These are phyloP conservation scores for Malassezia obtusa DNA, from an alignment of 1,284 basidiomycete species.

Conservation along the genomic window DNA sequence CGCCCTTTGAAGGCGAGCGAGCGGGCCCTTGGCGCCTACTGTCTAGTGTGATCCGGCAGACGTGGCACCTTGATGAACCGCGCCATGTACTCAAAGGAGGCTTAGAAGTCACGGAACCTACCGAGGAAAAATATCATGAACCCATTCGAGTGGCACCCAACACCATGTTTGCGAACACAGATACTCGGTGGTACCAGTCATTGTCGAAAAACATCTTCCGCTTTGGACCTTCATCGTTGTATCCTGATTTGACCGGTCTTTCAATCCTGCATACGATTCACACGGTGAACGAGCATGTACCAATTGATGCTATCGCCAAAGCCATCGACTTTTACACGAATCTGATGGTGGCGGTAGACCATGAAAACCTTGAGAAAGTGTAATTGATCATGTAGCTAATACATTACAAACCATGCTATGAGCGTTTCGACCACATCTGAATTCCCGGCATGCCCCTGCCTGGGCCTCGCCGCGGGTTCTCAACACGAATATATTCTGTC, in stretches of 20 bases:
- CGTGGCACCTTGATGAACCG: constrained; percentile 53
- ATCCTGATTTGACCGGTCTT: constrained; percentile 44
- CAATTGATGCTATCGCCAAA: constrained; percentile 49
- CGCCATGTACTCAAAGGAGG: constrained; percentile 53
- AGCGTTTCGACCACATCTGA: neutral
- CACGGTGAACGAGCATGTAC: constrained; percentile 58
- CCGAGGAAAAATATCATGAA: constrained; percentile 41
- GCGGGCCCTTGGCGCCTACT: constrained; percentile 47
- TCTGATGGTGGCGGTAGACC: constrained; percentile 51
- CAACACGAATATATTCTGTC: neutral
- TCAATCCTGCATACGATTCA: constrained; percentile 54
- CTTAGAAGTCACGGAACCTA: constrained; percentile 53
- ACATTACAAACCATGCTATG: neutral
- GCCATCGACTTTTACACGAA: constrained; percentile 52
- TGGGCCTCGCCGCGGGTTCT: neutral
- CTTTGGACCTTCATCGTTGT: constrained; percentile 49
- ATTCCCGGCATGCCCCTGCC: neutral
- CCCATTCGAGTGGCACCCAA: constrained; percentile 53
- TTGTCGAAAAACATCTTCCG: constrained; percentile 55
- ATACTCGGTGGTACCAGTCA: constrained; percentile 54
- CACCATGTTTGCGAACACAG: constrained; percentile 54
- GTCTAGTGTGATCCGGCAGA: constrained; percentile 51
- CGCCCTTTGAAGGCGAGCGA: constrained; percentile 5
- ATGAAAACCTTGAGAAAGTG: constrained; percentile 18
- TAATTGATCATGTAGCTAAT: neutral